Conservation (phyloP, 345 rosid genomes). For the Salix exigua region DNA sequence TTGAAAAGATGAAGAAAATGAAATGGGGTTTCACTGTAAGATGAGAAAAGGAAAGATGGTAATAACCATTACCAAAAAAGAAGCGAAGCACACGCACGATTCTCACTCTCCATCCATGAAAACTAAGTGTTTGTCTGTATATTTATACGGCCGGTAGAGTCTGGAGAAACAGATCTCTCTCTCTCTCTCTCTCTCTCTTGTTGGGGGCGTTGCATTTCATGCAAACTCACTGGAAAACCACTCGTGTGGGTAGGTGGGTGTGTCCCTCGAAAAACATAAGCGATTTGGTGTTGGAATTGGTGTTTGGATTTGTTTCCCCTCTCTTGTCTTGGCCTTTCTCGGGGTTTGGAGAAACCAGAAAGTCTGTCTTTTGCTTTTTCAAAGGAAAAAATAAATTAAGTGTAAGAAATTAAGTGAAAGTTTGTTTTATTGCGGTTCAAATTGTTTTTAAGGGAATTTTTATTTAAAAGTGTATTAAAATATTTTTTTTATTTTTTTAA, state of each 20-base stretch:
- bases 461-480: too few relatives aligned
- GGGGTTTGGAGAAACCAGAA: slow-evolving; percentile 49
- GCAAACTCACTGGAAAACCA: slow-evolving; percentile 38
- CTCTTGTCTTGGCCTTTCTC: slow-evolving; percentile 14
- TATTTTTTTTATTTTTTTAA: too few relatives aligned
- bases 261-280: slow-evolving; percentile 17
- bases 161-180: neutral
- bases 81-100: slow-evolving; percentile 29
- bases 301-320: slow-evolving; percentile 17
- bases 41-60: neutral
- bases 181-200: neutral
- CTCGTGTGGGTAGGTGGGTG: slow-evolving; percentile 58
- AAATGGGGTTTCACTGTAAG: neutral
- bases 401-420: too few relatives aligned
- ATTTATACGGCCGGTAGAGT: neutral
- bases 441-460: too few relatives aligned
- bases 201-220: slow-evolving; percentile 2
- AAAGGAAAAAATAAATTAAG: neutral
- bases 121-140: neutral
- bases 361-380: slow-evolving; percentile 45
- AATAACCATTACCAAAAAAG: neutral
- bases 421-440: too few relatives aligned
- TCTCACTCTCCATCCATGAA: slow-evolving; percentile 6
- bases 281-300: slow-evolving; percentile 22
- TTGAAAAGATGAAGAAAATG: neutral